Conservation (phyloP, 2,329 filamentous ascomycete species). For the Setomelanomma holmii region DNA sequence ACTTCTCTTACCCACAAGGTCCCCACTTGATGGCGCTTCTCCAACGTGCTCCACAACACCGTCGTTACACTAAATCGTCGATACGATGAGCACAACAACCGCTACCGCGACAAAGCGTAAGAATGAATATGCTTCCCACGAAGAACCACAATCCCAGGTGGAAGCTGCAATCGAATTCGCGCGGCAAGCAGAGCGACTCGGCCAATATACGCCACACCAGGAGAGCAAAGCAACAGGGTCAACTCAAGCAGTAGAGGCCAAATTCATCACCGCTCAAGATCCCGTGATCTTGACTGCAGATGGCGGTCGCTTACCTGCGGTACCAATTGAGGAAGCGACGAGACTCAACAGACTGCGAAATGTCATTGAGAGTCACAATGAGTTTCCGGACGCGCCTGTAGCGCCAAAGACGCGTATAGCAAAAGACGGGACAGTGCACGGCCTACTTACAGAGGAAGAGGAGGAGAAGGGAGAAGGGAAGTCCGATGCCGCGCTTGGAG, state of each 20-base stretch:
- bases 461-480: slow-evolving; percentile 49
- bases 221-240: slow-evolving; percentile 53
- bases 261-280: slow-evolving; percentile 70
- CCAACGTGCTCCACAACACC: slow-evolving; percentile 26
- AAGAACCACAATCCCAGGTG: slow-evolving; percentile 37
- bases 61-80: slow-evolving; percentile 22
- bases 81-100: slow-evolving; percentile 33
- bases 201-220: slow-evolving; percentile 49
- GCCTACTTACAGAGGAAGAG: slow-evolving; percentile 33
- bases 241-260: slow-evolving; percentile 67
- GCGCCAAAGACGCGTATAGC: slow-evolving; percentile 45
- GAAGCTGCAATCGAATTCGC: slow-evolving; percentile 63
- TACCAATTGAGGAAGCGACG: slow-evolving; percentile 73
- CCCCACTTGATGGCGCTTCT: slow-evolving; percentile 17
- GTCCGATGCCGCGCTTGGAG: slow-evolving; percentile 54
- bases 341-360: slow-evolving; percentile 71
- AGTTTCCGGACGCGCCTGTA: slow-evolving; percentile 36
- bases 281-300: slow-evolving; percentile 73
- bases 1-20: background rate
- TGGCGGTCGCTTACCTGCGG: slow-evolving; percentile 70
- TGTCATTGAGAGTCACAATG: slow-evolving; percentile 52
- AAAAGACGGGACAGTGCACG: slow-evolving; percentile 53
- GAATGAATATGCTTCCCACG: slow-evolving; percentile 22
- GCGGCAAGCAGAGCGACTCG: slow-evolving; percentile 63
- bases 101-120: slow-evolving; percentile 27